phyloP scores from a whole-genome alignment of 129 eudicot species.

The carrot (Daucus carota) region DNA sequence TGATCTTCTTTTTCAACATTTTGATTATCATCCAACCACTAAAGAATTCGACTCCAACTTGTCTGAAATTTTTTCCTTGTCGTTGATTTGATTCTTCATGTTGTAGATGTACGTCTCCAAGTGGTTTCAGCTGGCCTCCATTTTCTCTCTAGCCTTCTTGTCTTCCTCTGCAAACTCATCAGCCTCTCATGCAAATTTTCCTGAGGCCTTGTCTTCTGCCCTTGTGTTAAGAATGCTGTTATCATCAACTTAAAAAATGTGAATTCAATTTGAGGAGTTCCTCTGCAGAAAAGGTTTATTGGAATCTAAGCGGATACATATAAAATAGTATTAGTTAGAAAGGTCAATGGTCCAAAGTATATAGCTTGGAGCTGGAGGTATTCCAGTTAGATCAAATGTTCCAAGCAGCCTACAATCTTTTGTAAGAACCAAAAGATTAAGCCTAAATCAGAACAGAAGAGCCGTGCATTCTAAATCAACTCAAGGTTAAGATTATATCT shows the following conservation, averaged over 20 bases:
- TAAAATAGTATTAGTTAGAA: no score
- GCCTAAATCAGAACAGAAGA: neutral
- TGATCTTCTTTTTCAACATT: no score
- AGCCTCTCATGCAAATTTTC: conserved; percentile 60
- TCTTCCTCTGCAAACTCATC: conserved; percentile 88
- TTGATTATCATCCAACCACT: no score
- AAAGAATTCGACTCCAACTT: conserved; percentile 38
- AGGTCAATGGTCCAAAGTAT: neutral
- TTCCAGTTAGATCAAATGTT: conserved; percentile 69
- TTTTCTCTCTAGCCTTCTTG: conserved; percentile 65
- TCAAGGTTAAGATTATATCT: neutral
- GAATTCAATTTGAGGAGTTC: conserved; percentile 78
- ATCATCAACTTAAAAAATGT: conserved; percentile 80
- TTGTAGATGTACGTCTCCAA: conserved; percentile 72
- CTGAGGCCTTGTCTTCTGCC: conserved; percentile 73
- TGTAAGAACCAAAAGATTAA: conserved; percentile 35
- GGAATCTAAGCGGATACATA: neutral
- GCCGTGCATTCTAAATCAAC: neutral
- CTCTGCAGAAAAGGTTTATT: conserved; percentile 30
- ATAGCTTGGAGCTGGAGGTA: conserved; percentile 84
- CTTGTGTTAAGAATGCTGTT: conserved; percentile 71
- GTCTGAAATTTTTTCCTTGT: conserved; percentile 60
- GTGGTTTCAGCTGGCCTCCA: conserved; percentile 72
- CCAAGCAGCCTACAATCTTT: conserved; percentile 89
- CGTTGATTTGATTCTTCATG: conserved; percentile 67